Evolutionary conservation across 2,329 filamentous ascomycete species (phyloP).

Genomic region (Triangularia setosa): DNA sequence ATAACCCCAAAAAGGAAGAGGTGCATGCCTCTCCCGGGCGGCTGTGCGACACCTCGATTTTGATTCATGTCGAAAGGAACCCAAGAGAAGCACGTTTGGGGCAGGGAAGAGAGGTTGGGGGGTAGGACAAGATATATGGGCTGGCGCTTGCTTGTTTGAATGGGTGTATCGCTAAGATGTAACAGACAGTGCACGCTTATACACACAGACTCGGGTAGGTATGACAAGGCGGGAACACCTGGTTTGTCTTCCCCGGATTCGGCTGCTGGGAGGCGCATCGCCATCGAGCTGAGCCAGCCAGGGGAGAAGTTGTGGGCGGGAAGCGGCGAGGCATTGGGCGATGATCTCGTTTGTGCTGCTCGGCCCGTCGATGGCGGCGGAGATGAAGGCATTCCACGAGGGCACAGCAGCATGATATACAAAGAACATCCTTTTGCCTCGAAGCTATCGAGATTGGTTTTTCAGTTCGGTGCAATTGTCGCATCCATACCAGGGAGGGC

Average conservation of each 20-base stretch:
- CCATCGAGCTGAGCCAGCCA: neutral
- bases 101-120: neutral
- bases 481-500: neutral
- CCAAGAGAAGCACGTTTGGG: neutral
- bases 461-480: constrained; percentile 4
- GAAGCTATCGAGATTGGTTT: neutral
- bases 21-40: neutral
- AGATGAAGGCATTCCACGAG: constrained; percentile 18
- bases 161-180: neutral
- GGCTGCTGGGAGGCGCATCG: neutral
- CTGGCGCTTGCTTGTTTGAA: constrained; percentile 12
- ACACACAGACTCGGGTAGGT: constrained; percentile 10
- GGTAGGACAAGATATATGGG: constrained; percentile 5
- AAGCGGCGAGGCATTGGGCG: constrained; percentile 11
- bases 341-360: constrained; percentile 5
- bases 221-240: constrained; percentile 6
- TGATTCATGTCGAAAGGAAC: neutral
- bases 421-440: constrained; percentile 15
- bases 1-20: neutral
- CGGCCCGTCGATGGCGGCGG: constrained; percentile 15
- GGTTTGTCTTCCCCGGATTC: constrained; percentile 7
- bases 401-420: neutral
- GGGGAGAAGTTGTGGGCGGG: neutral
- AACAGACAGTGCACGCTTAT: neutral
- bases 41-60: too few relatives aligned